Percentiles rank a stretch among this genome's conserved stretches.
Evolutionary conservation across 2,329 filamentous ascomycete species (phyloP).

Genomic region (Bipolaris sorokiniana): DNA sequence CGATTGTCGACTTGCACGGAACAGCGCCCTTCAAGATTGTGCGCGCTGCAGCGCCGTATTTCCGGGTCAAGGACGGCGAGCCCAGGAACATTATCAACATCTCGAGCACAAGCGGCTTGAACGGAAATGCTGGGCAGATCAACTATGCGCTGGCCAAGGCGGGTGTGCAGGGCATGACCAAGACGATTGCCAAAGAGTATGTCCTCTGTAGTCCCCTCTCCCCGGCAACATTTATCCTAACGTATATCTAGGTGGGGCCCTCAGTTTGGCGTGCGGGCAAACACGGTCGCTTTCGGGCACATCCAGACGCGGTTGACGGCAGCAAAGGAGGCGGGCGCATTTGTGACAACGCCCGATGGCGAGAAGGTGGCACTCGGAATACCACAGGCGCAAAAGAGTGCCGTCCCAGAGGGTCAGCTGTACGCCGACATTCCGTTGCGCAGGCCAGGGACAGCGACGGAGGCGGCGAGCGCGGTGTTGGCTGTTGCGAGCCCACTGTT

Average conservation of each 20-base stretch:
- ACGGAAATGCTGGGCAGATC: conserved; percentile 89
- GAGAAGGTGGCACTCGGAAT: conserved; percentile 55
- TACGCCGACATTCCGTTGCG: conserved; percentile 78
- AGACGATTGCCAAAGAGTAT: conserved; percentile 83
- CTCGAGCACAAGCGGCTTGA: conserved; percentile 77
- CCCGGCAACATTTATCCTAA: conserved; percentile 6
- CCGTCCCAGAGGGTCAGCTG: conserved; percentile 38
- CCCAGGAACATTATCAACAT: conserved; percentile 83
- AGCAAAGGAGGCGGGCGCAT: conserved; percentile 83
- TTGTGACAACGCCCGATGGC: conserved; percentile 76
- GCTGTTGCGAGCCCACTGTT: conserved; percentile 83
- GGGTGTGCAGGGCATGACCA: conserved; percentile 80
- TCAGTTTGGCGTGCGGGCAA: conserved; percentile 78
- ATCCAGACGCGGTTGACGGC: conserved; percentile 81
- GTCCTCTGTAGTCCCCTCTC: conserved; percentile 6
- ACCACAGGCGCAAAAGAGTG: conserved; percentile 52
- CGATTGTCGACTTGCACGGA: conserved; percentile 81
- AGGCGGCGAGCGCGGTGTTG: conserved; percentile 78
- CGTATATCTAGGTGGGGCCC: conserved; percentile 70
- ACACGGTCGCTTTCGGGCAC: conserved; percentile 83
- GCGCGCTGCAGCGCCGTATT: conserved; percentile 79
- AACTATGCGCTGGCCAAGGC: conserved; percentile 90
- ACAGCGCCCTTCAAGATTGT: conserved; percentile 86
- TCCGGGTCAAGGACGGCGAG: conserved; percentile 83
- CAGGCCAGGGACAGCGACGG: conserved; percentile 76